A percentile compares a stretch with the other conserved stretches of the same genome.
Evolutionary conservation across 2,329 filamentous ascomycete species (phyloP).

Genomic region (Zelopaecilomyces penicillatus): DNA sequence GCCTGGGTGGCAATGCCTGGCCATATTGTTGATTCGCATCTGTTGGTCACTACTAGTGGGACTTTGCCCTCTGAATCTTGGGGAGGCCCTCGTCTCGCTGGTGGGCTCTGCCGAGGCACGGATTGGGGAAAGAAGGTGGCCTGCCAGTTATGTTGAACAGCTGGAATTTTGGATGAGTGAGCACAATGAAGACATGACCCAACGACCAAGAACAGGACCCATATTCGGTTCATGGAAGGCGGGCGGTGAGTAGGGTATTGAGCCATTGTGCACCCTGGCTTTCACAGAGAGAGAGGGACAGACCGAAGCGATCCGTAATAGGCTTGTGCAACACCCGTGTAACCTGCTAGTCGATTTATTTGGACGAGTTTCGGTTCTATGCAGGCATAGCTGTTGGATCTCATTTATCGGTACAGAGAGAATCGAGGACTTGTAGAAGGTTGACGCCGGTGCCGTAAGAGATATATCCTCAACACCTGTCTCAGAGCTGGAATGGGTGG

Average conservation of each 20-base stretch:
- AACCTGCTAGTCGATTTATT: too few species aligned
- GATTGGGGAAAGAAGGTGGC: constrained; percentile 18
- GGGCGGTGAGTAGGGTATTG: not conserved
- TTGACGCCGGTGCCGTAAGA: too few species aligned
- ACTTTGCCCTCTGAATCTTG: constrained; percentile 31
- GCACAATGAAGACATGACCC: constrained; percentile 13
- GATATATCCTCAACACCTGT: too few species aligned
- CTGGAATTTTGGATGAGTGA: constrained; percentile 9
- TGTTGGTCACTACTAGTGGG: constrained; percentile 63
- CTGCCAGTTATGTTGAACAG: constrained; percentile 16
- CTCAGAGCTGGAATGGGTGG: too few species aligned
- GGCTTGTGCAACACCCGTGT: too few species aligned
- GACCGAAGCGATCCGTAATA: too few species aligned
- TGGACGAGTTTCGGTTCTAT: too few species aligned
- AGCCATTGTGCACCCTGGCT: too few species aligned
- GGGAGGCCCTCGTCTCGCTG: constrained; percentile 22
- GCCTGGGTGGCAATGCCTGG: constrained; percentile 67
- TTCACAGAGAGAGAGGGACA: too few species aligned
- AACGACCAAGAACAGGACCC: constrained; percentile 14
- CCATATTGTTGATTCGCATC: constrained; percentile 64
- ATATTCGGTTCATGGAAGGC: constrained; percentile 14
- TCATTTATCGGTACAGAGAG: too few species aligned
- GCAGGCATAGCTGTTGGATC: too few species aligned
- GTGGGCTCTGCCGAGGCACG: constrained; percentile 12
- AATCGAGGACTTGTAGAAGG: too few species aligned